Base-by-base conservation (phyloP, 805 yeast genomes). In the Wickerhamomyces bovis region DNA sequence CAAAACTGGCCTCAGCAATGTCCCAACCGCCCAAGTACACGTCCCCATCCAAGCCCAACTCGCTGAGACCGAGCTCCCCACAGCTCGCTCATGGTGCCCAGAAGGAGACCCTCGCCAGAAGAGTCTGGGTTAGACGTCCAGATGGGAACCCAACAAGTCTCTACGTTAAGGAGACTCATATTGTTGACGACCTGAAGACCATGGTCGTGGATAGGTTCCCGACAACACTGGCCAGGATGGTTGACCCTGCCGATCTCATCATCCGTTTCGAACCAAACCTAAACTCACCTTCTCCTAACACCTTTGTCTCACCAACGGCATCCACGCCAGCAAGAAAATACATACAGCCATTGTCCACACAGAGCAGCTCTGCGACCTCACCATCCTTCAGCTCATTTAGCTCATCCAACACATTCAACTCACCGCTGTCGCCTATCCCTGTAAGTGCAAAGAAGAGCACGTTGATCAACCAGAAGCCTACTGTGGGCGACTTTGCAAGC, bases 121-220 rank as follows among this genome's bases (percentile, higher is more conserved):
- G 87, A 43, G 72, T 81, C 1, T 81, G 87, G 87, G 76, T 81
- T 6, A 72, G 64, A 45, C 64, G 73, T 38, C 66, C 69, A 0
- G 64, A 66, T 20, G 78, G 78, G 2, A 73, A 72, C 8, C 85
- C 97, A 3, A 87, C 96, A 0, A 77, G 95, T 1, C 65, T 90
- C 7, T 61, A 71, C 48, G 83, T 86, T 18, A 70, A 71, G 16
- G 78, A 78, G 26, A 60, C 64, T 19, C 92, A 86, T 58, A 73
- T 89, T 1, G 75, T 90, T 6, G 98, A 90, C 63, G 96, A 92
- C 63, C 69, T 90, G 55, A 90, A 90, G 58, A 67, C 73, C 11
- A 73, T 79, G 49, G 73, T 90, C 1, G 64, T 81, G 33, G 67
- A 67, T 40, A 85, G 83, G 55, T 85, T 76, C 62, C 85, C 95